Base-by-base conservation (phyloP, 176 grass and related monocot genomes). In the Triticum timopheevii region DNA sequence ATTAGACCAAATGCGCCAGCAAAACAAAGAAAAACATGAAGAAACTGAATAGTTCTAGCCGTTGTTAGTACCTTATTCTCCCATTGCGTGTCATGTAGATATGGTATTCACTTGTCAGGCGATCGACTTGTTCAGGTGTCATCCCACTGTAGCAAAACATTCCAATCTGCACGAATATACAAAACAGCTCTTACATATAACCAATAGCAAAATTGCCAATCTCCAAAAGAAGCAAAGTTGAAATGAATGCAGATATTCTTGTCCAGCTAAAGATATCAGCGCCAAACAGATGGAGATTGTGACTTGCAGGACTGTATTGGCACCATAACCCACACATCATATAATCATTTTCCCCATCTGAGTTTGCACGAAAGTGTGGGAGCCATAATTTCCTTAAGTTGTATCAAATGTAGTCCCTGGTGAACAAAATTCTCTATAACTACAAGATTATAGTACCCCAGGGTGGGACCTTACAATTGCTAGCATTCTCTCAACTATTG, bases 61-160 rank as follows among this genome's bases (percentile, higher is more conserved):
- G 58, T 25, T 61, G 16, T 31, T 65, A 10, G 5, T 94, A 92
- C 97, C 97, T 96, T 93, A 98, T 96, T 87, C 97, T 89, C 39
- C 94, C 97, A 19, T 98, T 96, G 49, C 97, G 92, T 17, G 97
- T 98, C 93, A 98, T 96, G 84, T 98, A 98, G 83, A 98, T 94
- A 82, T 93, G 94, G 80, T 85, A 96, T 86, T 99, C 94, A 83
- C 87, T 93, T 36, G 92, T 98, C 78, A 98, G 36, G 22, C 90
- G 86, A 84, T 98, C 94, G 5, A 99, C 92, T 80, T 99, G 97
- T 75, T 99, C 97, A 78, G 94, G 94, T 77, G 94, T 90, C 94
- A 99, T 88, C 31, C 97, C 94, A 82, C 97, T 99, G 83, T 96
- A 99, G 87, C 97, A 99, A 82, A 99, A 99, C 97, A 99, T 99